Evolutionary conservation across 139 green algal species (phyloP).

Genomic region (Dunaliella primolecta): DNA sequence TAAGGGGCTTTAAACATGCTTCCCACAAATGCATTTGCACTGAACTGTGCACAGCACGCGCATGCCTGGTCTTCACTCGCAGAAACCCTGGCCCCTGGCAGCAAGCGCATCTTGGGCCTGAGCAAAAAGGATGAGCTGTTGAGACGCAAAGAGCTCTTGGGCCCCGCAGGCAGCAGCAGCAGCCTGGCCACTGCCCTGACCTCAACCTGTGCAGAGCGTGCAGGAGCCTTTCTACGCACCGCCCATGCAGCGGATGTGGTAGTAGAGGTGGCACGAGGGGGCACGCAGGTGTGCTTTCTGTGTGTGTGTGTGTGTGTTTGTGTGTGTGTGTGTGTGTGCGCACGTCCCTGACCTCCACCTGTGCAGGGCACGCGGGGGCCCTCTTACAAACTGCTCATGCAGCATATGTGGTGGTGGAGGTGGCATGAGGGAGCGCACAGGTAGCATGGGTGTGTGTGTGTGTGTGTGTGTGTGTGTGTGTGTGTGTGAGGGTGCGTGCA

Average conservation of each 20-base stretch:
- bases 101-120: constrained; percentile 51
- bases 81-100: not conserved
- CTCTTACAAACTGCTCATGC: constrained; percentile 50
- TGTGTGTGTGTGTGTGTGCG: constrained; percentile 7
- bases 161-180: constrained; percentile 20
- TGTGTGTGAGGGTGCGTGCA: not conserved
- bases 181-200: constrained; percentile 51
- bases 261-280: constrained; percentile 64
- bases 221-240: constrained; percentile 43
- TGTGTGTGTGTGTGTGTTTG: not conserved
- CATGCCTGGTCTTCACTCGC: not conserved
- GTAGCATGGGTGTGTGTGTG: not conserved
- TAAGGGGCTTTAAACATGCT: too few species aligned
- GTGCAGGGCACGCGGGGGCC: constrained; percentile 17
- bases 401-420: constrained; percentile 32
- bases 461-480: not conserved
- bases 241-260: constrained; percentile 53
- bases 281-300: constrained; percentile 35
- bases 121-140: constrained; percentile 73
- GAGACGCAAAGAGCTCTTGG: constrained; percentile 69
- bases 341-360: constrained; percentile 36
- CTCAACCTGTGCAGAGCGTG: constrained; percentile 22
- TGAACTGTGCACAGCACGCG: not conserved
- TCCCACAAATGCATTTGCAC: too few species aligned
- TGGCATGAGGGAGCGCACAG: not conserved